phyloP scores from a whole-genome alignment of 192 early-diverging fungal species.

The Gaertneriomyces semiglobifer region DNA sequence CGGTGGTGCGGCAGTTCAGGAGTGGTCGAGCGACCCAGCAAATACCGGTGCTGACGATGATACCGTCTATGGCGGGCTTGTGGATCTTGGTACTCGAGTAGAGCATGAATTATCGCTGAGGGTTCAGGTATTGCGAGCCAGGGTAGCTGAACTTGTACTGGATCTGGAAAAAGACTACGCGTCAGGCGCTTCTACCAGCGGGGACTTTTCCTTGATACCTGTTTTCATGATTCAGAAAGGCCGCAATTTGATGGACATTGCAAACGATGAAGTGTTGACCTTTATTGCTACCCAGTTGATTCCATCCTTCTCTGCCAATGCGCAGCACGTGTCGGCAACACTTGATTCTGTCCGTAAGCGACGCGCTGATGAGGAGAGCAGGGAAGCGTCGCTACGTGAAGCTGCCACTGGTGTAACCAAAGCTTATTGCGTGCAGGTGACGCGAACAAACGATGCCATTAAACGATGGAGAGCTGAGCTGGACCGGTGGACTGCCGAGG shows the following conservation, averaged over 20 bases:
- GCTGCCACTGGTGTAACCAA: conserved; percentile 11
- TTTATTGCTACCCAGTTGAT: conserved; percentile 8
- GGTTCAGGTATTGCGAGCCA: conserved; percentile 1
- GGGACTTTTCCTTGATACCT: conserved; percentile 3
- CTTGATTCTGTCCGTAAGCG: neutral
- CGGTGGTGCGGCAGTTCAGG: conserved; percentile 4
- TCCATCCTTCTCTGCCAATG: conserved; percentile 2
- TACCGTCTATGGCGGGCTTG: neutral
- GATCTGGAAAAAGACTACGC: neutral
- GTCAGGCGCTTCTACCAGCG: conserved; percentile 1
- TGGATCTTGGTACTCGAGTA: neutral
- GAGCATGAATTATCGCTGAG: neutral
- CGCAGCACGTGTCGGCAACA: neutral
- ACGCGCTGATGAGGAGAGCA: conserved; percentile 7
- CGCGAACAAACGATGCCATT: conserved; percentile 7
- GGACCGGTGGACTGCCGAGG: conserved; percentile 7
- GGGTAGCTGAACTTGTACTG: conserved; percentile 5
- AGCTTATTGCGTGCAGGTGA: conserved; percentile 15
- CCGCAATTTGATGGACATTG: conserved; percentile 2
- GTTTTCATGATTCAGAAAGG: conserved; percentile 8
- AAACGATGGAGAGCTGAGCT: conserved; percentile 19
- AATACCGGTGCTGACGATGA: neutral
- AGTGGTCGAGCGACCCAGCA: conserved; percentile 1
- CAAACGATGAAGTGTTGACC: conserved; percentile 9
- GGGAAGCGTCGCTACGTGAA: conserved; percentile 3